Base-by-base conservation (phyloP, 2,329 filamentous ascomycete genomes). In the Aureobasidium mangrovei region DNA sequence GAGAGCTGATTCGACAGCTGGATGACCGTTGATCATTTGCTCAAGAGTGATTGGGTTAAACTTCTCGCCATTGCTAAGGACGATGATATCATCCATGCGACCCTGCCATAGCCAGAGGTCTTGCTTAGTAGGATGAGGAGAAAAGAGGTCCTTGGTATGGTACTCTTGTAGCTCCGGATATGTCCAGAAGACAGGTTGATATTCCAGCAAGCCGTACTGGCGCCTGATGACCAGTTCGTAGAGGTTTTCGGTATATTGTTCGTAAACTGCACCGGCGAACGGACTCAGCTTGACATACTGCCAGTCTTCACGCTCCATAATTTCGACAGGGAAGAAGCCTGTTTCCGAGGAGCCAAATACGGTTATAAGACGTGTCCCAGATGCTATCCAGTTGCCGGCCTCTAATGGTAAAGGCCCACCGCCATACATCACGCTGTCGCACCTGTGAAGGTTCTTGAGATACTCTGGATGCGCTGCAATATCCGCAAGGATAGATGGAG, bases 161-260 rank as follows among this genome's bases (percentile, higher is more conserved):
- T 62, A 66, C 39, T 63, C 63, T 2, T 62, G 32, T 7, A 62
- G 27, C 7, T 66, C 60, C 1, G 67, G 66, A 52, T 68, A 69
- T 2, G 61, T 64, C 48, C 45, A 40, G 58, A 63, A 64, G 36
- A 61, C 57, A 9, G 61, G 62, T 58, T 69, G 62, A 4, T 59
- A 62, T 41, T 38, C 48, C 26, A 32, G 29, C 46, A 53, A 26
- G 68, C 57, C 40, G 26, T 63, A 49, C 4, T 68, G 62, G 6
- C 69, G 67, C 52, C 64, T 57, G 12, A 73, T 60, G 56, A 65
- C 67, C 33, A 69, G 65, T 55, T 73, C 70, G 43, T 65, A 69
- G 1, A 65, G 55, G 26, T 52, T 48, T 26, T 64, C 60, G 1
- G 42, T 29, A 26, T 40, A 46, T 7, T 42, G 54, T 31, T 49